Base-by-base conservation (phyloP, 371 early-diverging fungal genomes). In the Mucor saturninus region DNA sequence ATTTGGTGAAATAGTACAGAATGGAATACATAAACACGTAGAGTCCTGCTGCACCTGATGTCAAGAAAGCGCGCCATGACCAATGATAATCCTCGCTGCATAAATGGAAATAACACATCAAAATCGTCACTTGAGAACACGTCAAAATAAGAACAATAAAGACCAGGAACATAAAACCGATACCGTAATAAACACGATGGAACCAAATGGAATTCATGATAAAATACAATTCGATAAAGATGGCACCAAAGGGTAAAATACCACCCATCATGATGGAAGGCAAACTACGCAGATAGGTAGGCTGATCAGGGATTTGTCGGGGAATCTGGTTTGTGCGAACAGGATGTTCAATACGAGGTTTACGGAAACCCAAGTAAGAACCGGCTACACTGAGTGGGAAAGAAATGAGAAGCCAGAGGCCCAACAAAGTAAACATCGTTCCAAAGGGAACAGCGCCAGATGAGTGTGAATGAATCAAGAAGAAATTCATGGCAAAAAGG, bases 21-120 rank as follows among this genome's bases (percentile, higher is more conserved):
- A 90, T 77, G 35, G 91, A 85, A 71, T 95, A 97, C 59, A 93
- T 58, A 69, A 94, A 94, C 30, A 96, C 91, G 69, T 98, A 97
- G 52, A 94, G 71, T 2, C 92, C 94, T 31, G 91, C 86, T 4
- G 95, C 88, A 9, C 95, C 98, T 1, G 91, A 83, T 0, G 95
- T 94, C 51, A 95, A 77, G 81, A 96, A 96, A 2, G 98, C 81
- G 9, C 95, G 82, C 98, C 98, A 98, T 70, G 90, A 90, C 98
- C 98, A 96, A 62, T 89, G 87, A 71, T 96, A 96, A 68, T 96
- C 93, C 77, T 98, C 98, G 4, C 93, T 80, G 69, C 95, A 93
- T 15, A 96, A 80, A 62, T 92, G 91, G 84, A 97, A 93, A 74
- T 96, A 97, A 29, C 90, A 88, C 83, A 95, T 86, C 65, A 96